phyloP scores from a whole-genome alignment of 1,284 basidiomycete genomes.

The Chondrostereum purpureum region DNA sequence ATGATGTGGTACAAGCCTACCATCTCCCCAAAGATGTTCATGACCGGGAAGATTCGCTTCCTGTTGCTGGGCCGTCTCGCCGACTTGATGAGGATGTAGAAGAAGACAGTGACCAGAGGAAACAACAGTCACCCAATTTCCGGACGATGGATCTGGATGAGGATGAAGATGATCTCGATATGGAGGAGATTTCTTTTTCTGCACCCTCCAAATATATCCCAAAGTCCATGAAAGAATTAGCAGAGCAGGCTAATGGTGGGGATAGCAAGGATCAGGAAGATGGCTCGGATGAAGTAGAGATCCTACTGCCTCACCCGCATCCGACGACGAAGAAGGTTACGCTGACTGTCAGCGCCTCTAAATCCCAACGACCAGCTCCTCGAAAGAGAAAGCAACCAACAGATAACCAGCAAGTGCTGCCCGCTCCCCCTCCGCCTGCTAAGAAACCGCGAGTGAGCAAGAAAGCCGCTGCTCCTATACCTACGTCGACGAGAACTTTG shows the following conservation, averaged over 20 bases:
- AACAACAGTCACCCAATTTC: slow-evolving; percentile 24
- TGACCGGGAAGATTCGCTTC: slow-evolving; percentile 7
- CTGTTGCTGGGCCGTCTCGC: not conserved
- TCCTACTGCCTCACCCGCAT: not conserved
- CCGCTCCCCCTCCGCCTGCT: not conserved
- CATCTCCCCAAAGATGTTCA: slow-evolving; percentile 53
- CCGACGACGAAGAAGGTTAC: slow-evolving; percentile 7
- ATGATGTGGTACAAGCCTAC: slow-evolving; percentile 66
- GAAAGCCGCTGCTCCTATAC: not conserved
- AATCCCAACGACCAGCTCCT: not conserved
- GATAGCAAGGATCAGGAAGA: slow-evolving; percentile 5
- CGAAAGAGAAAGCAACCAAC: not conserved
- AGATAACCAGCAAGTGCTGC: not conserved
- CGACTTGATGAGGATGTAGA: slow-evolving; percentile 2
- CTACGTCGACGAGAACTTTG: not conserved
- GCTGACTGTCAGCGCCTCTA: not conserved
- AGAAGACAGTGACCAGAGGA: slow-evolving; percentile 10
- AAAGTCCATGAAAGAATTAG: slow-evolving; percentile 63
- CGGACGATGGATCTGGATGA: slow-evolving; percentile 24
- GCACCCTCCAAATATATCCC: slow-evolving; percentile 26
- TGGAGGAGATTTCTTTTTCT: slow-evolving; percentile 22
- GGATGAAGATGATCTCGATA: slow-evolving; percentile 26
- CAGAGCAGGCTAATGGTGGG: slow-evolving; percentile 35
- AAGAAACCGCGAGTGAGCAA: not conserved
- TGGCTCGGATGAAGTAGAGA: not conserved